These are phyloP conservation scores for Babesia sp. DNA, from an alignment of 169 alveolate species.

Conservation along the genomic window DNA sequence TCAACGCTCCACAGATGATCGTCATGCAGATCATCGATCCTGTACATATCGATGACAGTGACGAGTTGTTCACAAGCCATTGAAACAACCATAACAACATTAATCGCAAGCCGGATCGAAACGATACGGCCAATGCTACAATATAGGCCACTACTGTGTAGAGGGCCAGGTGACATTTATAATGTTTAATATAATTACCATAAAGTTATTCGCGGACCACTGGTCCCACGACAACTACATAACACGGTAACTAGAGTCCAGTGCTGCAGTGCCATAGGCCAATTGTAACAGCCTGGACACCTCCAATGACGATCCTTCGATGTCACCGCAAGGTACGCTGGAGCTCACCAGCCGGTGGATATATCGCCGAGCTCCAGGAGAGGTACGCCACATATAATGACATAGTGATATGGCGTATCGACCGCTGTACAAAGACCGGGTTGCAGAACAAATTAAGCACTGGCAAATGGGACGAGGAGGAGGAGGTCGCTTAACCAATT, in stretches of 20 bases:
- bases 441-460: slow-evolving; percentile 14
- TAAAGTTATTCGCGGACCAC: too few relatives aligned
- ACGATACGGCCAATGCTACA: too few relatives aligned
- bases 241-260: too few relatives aligned
- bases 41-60: slow-evolving; percentile 26
- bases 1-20: slow-evolving; percentile 1
- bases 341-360: slow-evolving; percentile 4
- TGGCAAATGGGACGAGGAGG: neutral
- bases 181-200: neutral
- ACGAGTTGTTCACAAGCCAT: slow-evolving; percentile 9
- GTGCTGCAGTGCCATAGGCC: slow-evolving; percentile 1
- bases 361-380: slow-evolving; percentile 34
- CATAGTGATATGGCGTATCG: slow-evolving; percentile 17
- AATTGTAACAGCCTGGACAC: neutral
- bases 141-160: slow-evolving; percentile 6
- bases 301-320: neutral
- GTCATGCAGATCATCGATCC: slow-evolving; percentile 67
- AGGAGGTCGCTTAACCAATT: neutral
- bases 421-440: slow-evolving; percentile 1
- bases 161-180: neutral
- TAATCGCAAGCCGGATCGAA: too few relatives aligned
- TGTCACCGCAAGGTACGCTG: neutral
- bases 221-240: too few relatives aligned
- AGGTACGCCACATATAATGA: slow-evolving; percentile 42
- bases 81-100: too few relatives aligned